A percentile compares a stretch with the other conserved stretches of the same genome.
phyloP scores from a whole-genome alignment of 495 filamentous ascomycete species.

The Halenospora varia region DNA sequence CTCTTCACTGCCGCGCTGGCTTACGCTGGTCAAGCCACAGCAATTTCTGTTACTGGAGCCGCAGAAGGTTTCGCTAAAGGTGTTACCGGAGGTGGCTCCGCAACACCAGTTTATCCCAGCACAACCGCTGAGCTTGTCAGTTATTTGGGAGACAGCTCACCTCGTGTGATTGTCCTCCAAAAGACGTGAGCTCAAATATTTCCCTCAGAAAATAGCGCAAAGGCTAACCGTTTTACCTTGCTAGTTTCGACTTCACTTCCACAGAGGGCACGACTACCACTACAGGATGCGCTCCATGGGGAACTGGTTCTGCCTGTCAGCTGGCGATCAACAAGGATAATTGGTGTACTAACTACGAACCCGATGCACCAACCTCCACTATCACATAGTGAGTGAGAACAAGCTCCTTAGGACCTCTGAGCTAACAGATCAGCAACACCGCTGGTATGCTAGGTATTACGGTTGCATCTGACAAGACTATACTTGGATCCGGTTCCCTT shows the following conservation, averaged over 20 bases:
- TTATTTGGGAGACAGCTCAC: constrained; percentile 34
- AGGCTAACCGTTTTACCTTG: constrained; percentile 1
- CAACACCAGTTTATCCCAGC: constrained; percentile 38
- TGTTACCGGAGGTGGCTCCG: constrained; percentile 45
- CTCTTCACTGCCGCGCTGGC: no score
- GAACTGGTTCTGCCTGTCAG: constrained; percentile 27
- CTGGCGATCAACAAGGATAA: constrained; percentile 42
- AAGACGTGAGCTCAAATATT: constrained; percentile 23
- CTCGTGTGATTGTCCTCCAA: constrained; percentile 45
- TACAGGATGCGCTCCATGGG: constrained; percentile 40
- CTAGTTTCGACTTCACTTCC: constrained; percentile 39
- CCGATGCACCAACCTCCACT: constrained; percentile 36
- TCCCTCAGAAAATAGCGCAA: neutral
- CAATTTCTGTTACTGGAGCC: constrained; percentile 37
- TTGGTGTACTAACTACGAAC: constrained; percentile 23
- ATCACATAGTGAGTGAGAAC: neutral
- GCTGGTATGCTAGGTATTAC: constrained; percentile 29
- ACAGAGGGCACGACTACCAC: constrained; percentile 37
- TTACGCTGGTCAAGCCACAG: no score
- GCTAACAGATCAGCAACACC: constrained; percentile 27
- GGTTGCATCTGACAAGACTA: constrained; percentile 33
- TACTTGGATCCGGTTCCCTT: constrained; percentile 28
- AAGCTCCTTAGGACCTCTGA: neutral
- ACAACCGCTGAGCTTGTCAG: constrained; percentile 34
- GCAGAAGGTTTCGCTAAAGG: constrained; percentile 36